Evolutionary conservation across 805 yeast genomes (phyloP).

Genomic region (Saturnispora saitoi): DNA sequence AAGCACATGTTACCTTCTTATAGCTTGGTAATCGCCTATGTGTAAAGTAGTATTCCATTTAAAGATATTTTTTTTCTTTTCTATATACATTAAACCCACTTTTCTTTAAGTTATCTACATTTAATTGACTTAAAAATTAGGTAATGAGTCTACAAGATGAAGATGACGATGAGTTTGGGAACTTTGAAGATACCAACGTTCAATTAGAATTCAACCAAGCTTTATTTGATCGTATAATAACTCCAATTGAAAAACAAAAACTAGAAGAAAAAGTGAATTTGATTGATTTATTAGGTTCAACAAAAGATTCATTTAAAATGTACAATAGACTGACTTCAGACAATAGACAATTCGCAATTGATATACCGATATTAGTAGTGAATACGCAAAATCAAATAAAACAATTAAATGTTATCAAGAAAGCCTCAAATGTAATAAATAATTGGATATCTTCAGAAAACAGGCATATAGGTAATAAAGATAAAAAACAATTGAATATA

Average conservation of each 20-base stretch:
- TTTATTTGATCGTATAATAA: slow-evolving; percentile 7
- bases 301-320: slow-evolving; percentile 10
- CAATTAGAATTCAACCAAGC: slow-evolving; percentile 7
- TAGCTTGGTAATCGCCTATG: background rate
- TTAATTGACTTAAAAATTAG: background rate
- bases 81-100: background rate
- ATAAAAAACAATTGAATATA: background rate
- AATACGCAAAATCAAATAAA: slow-evolving; percentile 17
- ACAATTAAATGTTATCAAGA: slow-evolving; percentile 11
- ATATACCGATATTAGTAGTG: slow-evolving; percentile 13
- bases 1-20: background rate
- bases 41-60: background rate
- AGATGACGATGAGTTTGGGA: slow-evolving; percentile 21
- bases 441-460: slow-evolving; percentile 25
- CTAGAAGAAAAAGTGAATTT: background rate
- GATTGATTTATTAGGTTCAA: slow-evolving; percentile 1
- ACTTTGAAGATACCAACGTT: slow-evolving; percentile 14
- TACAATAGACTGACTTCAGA: slow-evolving; percentile 12
- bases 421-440: slow-evolving; percentile 13
- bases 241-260: background rate
- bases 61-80: background rate
- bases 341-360: slow-evolving; percentile 7
- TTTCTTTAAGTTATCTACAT: background rate
- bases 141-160: background rate
- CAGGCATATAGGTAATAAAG: slow-evolving; percentile 12